Base-by-base conservation (phyloP, 2,329 filamentous ascomycete species). In the Lachnellula arida region DNA sequence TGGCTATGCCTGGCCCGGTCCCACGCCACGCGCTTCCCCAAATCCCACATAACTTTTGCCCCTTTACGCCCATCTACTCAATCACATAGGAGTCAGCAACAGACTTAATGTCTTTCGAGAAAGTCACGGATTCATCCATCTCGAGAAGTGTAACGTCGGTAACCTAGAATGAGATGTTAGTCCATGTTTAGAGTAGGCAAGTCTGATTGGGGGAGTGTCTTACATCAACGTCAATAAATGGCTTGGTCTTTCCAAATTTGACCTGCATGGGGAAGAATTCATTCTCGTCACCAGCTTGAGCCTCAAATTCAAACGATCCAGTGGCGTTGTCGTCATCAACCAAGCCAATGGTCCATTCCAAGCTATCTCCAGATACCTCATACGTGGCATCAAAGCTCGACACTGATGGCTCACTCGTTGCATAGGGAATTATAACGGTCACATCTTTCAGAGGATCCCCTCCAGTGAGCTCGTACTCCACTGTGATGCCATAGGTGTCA, bases 181-280 rank as follows among this genome's bases (percentile, higher is more conserved):
- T 19, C 55, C 58, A 46, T 43, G 6, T 14, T 15, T 25, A 44
- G 53, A 53, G 44, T 25, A 15, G 55, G 49, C 52, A 53, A 43
- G 40, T 51, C 51, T 46, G 17, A 53, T 51, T 37, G 12, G 25
- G 25, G 34, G 32, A 9, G 40, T 37, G 42, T 82, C 88, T 86
- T 79, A 97, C 93, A 76, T 97, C 91, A 61, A 99, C 89, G 67
- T 97, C 91, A 50, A 97, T 82, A 72, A 90, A 96, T 28, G 94
- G 93, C 56, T 81, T 84, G 43, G 84, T 81, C 81, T 96, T 97
- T 61, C 84, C 86, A 75, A 99, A 99, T 53, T 86, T 82, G 58
- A 97, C 86, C 53, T 83, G 87, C 92, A 99, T 97, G 1, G 94
- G 94, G 85, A 99, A 99, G 77, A 97, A 97, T 66, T 97, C 92